phyloP scores from a whole-genome alignment of 805 yeast genomes.

The Yamadazyma laniorum region DNA sequence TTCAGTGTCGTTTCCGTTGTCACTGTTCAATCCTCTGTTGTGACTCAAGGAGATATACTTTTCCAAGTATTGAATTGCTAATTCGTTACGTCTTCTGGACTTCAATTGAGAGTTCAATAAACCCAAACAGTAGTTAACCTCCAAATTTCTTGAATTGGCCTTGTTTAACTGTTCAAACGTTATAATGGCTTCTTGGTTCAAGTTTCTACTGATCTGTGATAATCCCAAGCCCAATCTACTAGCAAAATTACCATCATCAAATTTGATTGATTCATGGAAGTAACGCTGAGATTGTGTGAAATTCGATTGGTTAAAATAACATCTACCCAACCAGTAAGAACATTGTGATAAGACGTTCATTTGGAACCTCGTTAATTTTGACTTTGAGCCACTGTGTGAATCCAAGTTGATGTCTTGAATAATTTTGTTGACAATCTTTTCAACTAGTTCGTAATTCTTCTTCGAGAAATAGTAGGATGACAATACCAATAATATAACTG shows the following conservation, averaged over 20 bases:
- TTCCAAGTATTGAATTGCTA: conserved; percentile 66
- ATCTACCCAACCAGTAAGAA: conserved; percentile 82
- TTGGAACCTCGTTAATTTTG: conserved; percentile 26
- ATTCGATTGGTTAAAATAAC: conserved; percentile 58
- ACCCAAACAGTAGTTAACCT: conserved; percentile 76
- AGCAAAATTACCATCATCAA: conserved; percentile 61
- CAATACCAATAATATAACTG: conserved; percentile 62
- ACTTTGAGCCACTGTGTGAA: conserved; percentile 13
- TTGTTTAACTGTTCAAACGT: conserved; percentile 76
- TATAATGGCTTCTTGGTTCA: conserved; percentile 78
- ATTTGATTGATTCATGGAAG: conserved; percentile 69
- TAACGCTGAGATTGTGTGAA: conserved; percentile 66
- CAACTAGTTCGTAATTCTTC: conserved; percentile 55
- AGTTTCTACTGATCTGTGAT: conserved; percentile 71
- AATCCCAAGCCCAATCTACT: conserved; percentile 85
- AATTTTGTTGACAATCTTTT: conserved; percentile 54
- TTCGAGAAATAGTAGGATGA: conserved; percentile 73
- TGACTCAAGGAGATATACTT: conserved; percentile 63
- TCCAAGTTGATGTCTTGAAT: conserved; percentile 25
- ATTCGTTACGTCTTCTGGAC: conserved; percentile 38
- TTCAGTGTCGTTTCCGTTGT: conserved; percentile 15
- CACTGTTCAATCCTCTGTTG: conserved; percentile 39
- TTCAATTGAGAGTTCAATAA: conserved; percentile 59
- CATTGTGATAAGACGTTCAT: conserved; percentile 35
- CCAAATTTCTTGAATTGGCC: conserved; percentile 64